Conservation (phyloP, 2,329 filamentous ascomycete genomes). For the Microsporum canis region DNA sequence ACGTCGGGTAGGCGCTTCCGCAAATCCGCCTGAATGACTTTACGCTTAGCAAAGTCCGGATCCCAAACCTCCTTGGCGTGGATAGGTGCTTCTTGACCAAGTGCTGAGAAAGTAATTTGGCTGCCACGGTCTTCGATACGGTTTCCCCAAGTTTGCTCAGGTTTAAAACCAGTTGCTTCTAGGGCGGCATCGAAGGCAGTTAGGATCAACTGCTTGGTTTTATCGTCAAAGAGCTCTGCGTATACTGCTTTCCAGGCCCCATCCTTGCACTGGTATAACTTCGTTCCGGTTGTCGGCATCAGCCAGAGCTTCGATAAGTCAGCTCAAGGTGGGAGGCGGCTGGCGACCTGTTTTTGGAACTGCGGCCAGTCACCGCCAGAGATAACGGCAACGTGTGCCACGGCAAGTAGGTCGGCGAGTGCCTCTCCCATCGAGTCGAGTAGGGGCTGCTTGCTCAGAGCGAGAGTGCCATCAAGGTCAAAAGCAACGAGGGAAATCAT, state of each 20-base stretch:
- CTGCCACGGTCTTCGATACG: neutral
- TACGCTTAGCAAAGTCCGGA: neutral
- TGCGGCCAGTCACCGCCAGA: neutral
- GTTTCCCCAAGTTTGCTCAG: neutral
- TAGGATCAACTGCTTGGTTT: neutral
- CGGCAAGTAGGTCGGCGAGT: neutral
- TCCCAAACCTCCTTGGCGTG: neutral
- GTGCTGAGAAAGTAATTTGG: neutral
- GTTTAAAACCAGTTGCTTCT: neutral
- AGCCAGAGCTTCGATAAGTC: neutral
- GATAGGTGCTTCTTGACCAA: neutral
- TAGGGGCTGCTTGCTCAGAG: neutral
- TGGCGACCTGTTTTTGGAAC: neutral
- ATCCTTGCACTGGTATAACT: neutral
- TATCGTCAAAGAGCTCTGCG: neutral
- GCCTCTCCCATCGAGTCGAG: neutral
- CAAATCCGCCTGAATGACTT: neutral
- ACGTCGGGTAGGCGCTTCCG: neutral
- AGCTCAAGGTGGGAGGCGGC: neutral
- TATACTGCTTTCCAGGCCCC: neutral
- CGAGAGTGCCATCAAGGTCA: neutral
- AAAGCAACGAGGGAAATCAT: neutral
- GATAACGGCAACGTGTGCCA: neutral
- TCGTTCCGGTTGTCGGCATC: neutral
- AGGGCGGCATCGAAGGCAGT: neutral